Evolutionary conservation across 139 green algal genomes (phyloP), one percentile per base, ranked within the genome.

Genomic region (Parachlorella kessleri): DNA sequence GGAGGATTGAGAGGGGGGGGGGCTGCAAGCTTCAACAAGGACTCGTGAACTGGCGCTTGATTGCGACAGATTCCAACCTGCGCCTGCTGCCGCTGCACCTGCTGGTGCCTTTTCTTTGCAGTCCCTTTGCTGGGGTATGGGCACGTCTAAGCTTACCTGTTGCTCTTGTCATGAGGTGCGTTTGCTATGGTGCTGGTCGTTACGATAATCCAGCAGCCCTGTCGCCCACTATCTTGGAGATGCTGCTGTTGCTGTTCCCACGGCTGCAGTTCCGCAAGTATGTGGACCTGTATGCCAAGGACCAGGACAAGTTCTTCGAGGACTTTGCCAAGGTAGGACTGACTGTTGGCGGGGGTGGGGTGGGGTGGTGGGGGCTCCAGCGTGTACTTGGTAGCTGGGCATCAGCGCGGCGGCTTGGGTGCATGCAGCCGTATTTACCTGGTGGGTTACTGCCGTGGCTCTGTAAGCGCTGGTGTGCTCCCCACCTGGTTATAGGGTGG

Each of bases 191-290:
- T 9, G 24, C 28, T 3, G 23, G 40, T 41, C 10, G 7, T 9
- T 18, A 8, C 30, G n/a, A 41, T 41, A 26, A n/a, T 4, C 65
- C 65, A 32, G 39, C 26, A 7, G 7, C 30, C 42, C 1, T 24
- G 23, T n/a, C 3, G 23, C 26, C 40, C 9, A 30, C 24, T 6
- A 1, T 14, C 41, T 38, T 2, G 4, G 32, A 66, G 41, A 5
- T 67, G 28, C 83, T 89, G 95, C 85, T 86, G 86, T 38, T n/a
- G n/a, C n/a, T n/a, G n/a, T n/a, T n/a, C n/a, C n/a, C n/a, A n/a
- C n/a, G n/a, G n/a, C n/a, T n/a, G n/a, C 93, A 93, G 74, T 94
- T 97, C 83, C 92, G 88, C 73, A 81, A 86, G 42, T 92, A 89
- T 40, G 93, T 97, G 40, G 55, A 85, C 73, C 36, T 83, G 72